Percentiles rank a stretch among this genome's conserved stretches.
Evolutionary conservation across 1,284 basidiomycete genomes (phyloP).

Genomic region (Cutaneotrichosporon sp.): DNA sequence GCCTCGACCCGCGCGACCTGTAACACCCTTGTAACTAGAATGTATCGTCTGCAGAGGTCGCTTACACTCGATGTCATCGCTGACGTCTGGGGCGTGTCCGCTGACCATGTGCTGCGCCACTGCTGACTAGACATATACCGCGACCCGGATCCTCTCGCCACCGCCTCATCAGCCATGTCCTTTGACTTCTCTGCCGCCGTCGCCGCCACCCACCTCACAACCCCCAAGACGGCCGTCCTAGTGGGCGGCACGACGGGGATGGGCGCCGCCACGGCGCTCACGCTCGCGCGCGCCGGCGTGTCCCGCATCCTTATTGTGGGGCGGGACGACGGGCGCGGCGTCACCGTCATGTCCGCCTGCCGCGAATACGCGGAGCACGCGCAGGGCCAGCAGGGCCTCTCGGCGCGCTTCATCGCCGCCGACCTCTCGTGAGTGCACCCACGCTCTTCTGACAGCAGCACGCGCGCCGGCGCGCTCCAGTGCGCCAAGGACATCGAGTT

Average conservation of each 20-base stretch:
- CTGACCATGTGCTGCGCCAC: too few species aligned
- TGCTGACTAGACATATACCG: too few species aligned
- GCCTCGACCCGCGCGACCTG: background rate
- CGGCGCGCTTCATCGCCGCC: background rate
- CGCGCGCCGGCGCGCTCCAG: background rate
- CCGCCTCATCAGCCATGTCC: too few species aligned
- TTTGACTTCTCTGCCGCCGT: background rate
- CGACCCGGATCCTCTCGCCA: too few species aligned
- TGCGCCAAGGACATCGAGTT: background rate
- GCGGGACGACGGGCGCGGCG: background rate
- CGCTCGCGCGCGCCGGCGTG: background rate
- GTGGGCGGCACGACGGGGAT: conserved; percentile 2
- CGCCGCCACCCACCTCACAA: background rate
- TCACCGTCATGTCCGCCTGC: background rate
- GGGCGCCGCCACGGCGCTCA: background rate
- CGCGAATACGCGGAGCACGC: background rate
- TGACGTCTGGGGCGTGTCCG: too few species aligned
- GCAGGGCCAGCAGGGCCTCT: background rate
- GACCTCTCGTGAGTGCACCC: too few species aligned
- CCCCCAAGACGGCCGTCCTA: background rate
- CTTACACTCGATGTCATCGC: too few species aligned
- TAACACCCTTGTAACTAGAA: background rate
- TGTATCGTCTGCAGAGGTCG: too few species aligned
- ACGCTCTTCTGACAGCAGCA: too few species aligned
- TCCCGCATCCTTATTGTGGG: background rate